Evolutionary conservation across 2,329 filamentous ascomycete species (phyloP).

Genomic region (Phaeosphaeriaceae sp.): DNA sequence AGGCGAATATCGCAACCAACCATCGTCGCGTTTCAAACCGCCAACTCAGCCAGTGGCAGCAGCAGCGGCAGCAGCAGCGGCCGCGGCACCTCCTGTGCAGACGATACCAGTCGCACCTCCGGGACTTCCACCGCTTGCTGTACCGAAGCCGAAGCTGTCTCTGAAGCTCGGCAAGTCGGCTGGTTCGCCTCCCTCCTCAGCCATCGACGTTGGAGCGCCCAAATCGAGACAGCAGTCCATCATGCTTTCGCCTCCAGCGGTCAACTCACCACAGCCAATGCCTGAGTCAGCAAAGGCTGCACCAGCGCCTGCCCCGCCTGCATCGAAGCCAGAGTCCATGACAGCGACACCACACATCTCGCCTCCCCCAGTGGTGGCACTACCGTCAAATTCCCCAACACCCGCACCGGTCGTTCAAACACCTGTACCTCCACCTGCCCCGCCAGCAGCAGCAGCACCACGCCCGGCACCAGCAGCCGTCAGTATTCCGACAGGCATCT

Average conservation of each 20-base stretch:
- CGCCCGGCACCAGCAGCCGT: slow-evolving; percentile 18
- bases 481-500: slow-evolving; percentile 22
- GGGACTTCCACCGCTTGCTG: not conserved
- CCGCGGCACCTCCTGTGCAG: slow-evolving; percentile 2
- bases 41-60: slow-evolving; percentile 14
- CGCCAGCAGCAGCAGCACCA: slow-evolving; percentile 14
- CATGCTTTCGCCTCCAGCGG: slow-evolving; percentile 23
- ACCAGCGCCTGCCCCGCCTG: slow-evolving; percentile 19
- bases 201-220: slow-evolving; percentile 10
- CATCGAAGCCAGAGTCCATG: slow-evolving; percentile 21
- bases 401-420: slow-evolving; percentile 22
- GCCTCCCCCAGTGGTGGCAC: slow-evolving; percentile 14
- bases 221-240: slow-evolving; percentile 21
- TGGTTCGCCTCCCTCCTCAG: slow-evolving; percentile 23
- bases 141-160: slow-evolving; percentile 26
- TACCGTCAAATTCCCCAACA: slow-evolving; percentile 22
- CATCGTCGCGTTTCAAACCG: not conserved
- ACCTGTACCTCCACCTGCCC: slow-evolving; percentile 14
- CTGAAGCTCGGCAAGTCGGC: slow-evolving; percentile 24
- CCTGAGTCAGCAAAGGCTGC: slow-evolving; percentile 24
- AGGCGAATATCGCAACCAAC: slow-evolving; percentile 27
- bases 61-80: slow-evolving; percentile 12
- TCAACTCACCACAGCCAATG: slow-evolving; percentile 23
- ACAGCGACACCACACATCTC: slow-evolving; percentile 25
- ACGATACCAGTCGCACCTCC: slow-evolving; percentile 1